Evolutionary conservation across 306 rosid species (phyloP).

Genomic region (Cicer arietinum): DNA sequence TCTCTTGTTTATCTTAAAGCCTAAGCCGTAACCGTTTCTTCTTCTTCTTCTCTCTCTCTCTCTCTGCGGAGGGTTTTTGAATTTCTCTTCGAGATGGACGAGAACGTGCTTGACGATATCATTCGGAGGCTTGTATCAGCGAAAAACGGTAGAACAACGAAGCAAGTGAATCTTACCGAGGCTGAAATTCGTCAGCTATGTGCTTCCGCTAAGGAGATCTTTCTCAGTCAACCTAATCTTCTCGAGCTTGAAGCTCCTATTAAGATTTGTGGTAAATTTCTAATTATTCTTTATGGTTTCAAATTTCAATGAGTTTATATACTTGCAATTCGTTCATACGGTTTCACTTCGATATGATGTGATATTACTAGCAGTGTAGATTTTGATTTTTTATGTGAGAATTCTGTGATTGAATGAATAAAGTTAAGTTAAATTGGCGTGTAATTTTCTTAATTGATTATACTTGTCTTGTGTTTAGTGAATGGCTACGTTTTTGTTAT

Average conservation of each 20-base stretch:
- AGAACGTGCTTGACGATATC: slow-evolving; percentile 60
- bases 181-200: slow-evolving; percentile 73
- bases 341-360: background rate
- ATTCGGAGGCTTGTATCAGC: slow-evolving; percentile 68
- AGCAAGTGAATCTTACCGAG: slow-evolving; percentile 74
- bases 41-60: background rate
- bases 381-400: slow-evolving; percentile 17
- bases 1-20: background rate
- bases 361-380: background rate
- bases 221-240: slow-evolving; percentile 84
- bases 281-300: background rate
- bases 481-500: slow-evolving; percentile 5
- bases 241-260: slow-evolving; percentile 91
- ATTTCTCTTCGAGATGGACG: slow-evolving; percentile 60
- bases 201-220: slow-evolving; percentile 66
- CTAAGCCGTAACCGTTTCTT: background rate
- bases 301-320: background rate
- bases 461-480: background rate
- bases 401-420: slow-evolving; percentile 15
- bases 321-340: too few species aligned
- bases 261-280: slow-evolving; percentile 75
- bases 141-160: slow-evolving; percentile 76
- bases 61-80: background rate
- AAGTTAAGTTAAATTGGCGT: background rate
- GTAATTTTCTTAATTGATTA: background rate